These are phyloP conservation scores for Ulota crispa DNA, from an alignment of 225 moss, liverwort and hornwort genomes.

Conservation along the genomic window DNA sequence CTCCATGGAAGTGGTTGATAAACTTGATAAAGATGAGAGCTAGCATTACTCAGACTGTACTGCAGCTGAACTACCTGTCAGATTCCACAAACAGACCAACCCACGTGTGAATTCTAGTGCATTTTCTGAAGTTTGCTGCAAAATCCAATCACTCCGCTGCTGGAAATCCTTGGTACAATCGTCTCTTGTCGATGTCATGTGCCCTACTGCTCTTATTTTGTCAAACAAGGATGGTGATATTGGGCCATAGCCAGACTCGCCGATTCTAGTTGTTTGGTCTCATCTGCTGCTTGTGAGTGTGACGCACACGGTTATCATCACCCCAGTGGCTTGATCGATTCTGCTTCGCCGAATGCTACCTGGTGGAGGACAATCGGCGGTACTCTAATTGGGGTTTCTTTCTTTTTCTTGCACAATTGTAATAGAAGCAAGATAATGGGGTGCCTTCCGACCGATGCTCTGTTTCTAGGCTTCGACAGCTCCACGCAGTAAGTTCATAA, in stretches of 20 bases:
- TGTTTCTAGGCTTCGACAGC: slow-evolving; percentile 85
- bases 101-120: background rate
- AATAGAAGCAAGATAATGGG: slow-evolving; percentile 14
- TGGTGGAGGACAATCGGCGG: background rate
- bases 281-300: background rate
- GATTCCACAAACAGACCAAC: background rate
- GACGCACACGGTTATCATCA: background rate
- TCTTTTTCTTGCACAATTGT: background rate
- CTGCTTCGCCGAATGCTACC: background rate
- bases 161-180: background rate
- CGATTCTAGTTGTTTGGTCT: background rate
- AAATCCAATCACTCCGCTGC: background rate
- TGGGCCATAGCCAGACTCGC: background rate
- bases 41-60: background rate
- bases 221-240: background rate
- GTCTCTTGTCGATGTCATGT: no score
- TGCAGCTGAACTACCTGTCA: background rate
- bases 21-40: background rate
- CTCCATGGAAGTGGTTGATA: background rate
- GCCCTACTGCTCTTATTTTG: background rate
- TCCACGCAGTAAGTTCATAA: slow-evolving; percentile 73
- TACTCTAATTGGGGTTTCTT: background rate
- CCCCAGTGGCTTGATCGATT: background rate
- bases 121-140: no score
- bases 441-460: slow-evolving; percentile 40